phyloP scores from a whole-genome alignment of 805 yeast genomes.

The Sugiyamaella mastotermitis region DNA sequence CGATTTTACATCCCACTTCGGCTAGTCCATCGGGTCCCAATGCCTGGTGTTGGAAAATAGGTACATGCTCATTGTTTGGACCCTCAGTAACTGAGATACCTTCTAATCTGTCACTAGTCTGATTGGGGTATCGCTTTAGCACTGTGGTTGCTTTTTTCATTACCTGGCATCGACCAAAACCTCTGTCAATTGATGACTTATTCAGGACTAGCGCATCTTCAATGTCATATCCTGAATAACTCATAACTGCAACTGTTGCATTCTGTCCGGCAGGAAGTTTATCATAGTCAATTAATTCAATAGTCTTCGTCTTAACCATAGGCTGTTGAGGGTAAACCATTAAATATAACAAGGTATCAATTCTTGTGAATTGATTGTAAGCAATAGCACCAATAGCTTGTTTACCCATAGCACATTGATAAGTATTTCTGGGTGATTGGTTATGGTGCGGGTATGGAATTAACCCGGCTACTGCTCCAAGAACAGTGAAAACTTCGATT shows the following conservation, averaged over 20 bases:
- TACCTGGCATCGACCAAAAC: conserved; percentile 97
- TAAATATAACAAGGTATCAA: conserved; percentile 85
- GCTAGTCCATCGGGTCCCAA: conserved; percentile 95
- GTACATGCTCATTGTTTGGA: conserved; percentile 44
- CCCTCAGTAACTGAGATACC: conserved; percentile 65
- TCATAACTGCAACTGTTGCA: conserved; percentile 98
- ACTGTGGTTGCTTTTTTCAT: conserved; percentile 86
- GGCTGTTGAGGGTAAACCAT: conserved; percentile 99
- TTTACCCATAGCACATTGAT: conserved; percentile 96
- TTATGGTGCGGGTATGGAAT: conserved; percentile 92
- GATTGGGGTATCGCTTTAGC: conserved; percentile 87
- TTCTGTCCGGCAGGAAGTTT: conserved; percentile 98
- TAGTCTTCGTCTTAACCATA: conserved; percentile 96
- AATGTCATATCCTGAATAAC: conserved; percentile 97
- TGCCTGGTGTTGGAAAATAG: conserved; percentile 79
- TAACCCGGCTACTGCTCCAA: conserved; percentile 90
- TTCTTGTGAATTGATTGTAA: conserved; percentile 91
- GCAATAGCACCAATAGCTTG: conserved; percentile 99
- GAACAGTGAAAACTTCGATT: conserved; percentile 88
- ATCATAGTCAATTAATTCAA: conserved; percentile 91
- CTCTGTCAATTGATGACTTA: conserved; percentile 90
- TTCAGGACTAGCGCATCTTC: conserved; percentile 93
- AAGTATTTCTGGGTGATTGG: conserved; percentile 88
- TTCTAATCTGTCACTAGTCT: conserved; percentile 82
- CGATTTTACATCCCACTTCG: conserved; percentile 87